phyloP scores from a whole-genome alignment of 345 rosid genomes.

The Brassica napus region Da-Ae NC_063445.1:10859501-10860000 shows the following conservation, averaged over 20 bases:
- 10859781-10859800: neutral
- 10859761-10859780: slow-evolving; percentile 21
- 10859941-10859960: too few relatives aligned
- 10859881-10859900: slow-evolving; percentile 3
- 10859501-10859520: too few relatives aligned
- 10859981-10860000: neutral
- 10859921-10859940: slow-evolving; percentile 34
- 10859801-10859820: slow-evolving; percentile 17
- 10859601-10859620: too few relatives aligned
- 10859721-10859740: slow-evolving; percentile 19
- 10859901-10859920: slow-evolving; percentile 14
- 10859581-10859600: too few relatives aligned
- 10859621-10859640: too few relatives aligned
- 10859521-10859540: too few relatives aligned
- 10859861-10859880: slow-evolving; percentile 20
- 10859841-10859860: slow-evolving; percentile 26
- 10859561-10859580: too few relatives aligned
- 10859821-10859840: neutral
- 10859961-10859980: neutral
- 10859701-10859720: slow-evolving; percentile 9
- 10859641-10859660: too few relatives aligned
- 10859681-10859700: slow-evolving; percentile 16
- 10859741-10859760: neutral
- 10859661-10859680: neutral
- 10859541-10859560: too few relatives aligned